Evolutionary conservation across 345 rosid species (phyloP), one percentile per base, ranked within the genome.

Genomic region (Populus euphratica): DNA sequence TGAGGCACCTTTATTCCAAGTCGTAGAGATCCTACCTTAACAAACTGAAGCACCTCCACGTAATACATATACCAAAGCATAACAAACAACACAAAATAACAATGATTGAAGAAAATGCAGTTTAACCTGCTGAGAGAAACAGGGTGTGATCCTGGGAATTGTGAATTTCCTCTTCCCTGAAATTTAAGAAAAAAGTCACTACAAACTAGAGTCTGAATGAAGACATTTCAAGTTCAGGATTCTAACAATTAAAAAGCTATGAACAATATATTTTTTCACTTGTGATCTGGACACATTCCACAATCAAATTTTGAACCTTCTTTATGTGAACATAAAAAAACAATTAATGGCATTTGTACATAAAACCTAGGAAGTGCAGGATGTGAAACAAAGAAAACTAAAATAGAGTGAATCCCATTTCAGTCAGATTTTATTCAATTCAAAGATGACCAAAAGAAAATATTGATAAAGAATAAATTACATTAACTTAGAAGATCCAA

Each of bases 111-210:
- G 62, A 72, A 75, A 76, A 68, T 56, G 62, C 62, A 77, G 47
- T 78, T 5, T 11, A 8, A 92, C 97, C 97, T 91, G 90, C 86
- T 87, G 76, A 92, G 88, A 72, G 97, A 92, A 74, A 92, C 97
- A 39, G 97, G 97, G 72, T 92, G 97, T 25, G 97, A 92, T 61
- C 97, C 97, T 2, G 97, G 97, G 76, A 92, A 92, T 12, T 87
- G 92, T 18, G 83, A 67, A 76, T 86, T 84, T 86, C 90, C 91
- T 86, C 93, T 82, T 80, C 83, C 90, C 97, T 92, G 88, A 69
- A 74, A 76, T 83, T 68, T 63, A 79, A 81, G 43, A 7, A 35
- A n/a, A 35, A 6, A 39, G 38, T 27, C 69, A 35, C 17, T 14
- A 31, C 20, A 29, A 80, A 80, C 77, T 38, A 33, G 79, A 47